Evolutionary conservation across 257 asterid genomes (phyloP).

Genomic region (Capsicum rhomboideum): DNA sequence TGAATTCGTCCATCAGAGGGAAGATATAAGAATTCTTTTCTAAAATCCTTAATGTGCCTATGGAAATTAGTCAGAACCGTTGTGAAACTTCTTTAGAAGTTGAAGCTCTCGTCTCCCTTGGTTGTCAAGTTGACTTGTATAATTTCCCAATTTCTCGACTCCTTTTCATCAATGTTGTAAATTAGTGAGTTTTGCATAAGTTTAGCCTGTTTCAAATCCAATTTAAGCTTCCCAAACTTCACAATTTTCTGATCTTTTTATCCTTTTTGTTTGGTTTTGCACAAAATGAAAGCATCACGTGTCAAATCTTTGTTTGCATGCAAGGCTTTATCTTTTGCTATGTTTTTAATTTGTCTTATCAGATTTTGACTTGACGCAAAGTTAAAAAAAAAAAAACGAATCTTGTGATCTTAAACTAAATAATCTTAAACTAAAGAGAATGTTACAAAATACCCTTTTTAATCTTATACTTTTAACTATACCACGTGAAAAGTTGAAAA

Average conservation of each 20-base stretch:
- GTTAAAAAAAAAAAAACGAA: too few species aligned
- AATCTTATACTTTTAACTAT: too few species aligned
- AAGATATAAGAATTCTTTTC: too few species aligned
- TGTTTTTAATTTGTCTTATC: too few species aligned
- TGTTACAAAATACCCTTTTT: too few species aligned
- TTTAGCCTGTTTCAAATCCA: neutral
- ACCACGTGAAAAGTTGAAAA: too few species aligned
- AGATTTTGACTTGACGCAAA: too few species aligned
- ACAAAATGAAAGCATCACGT: constrained; percentile 1
- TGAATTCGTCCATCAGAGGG: too few species aligned
- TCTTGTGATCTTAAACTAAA: too few species aligned
- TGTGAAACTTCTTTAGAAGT: neutral
- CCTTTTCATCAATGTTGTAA: neutral
- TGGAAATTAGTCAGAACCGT: too few species aligned
- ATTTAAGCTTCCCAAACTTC: neutral
- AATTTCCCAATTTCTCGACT: neutral
- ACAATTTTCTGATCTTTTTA: neutral
- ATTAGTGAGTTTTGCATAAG: neutral
- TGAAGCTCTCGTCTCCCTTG: neutral
- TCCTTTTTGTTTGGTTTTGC: constrained; percentile 1
- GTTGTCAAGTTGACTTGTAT: neutral
- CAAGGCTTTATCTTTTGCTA: constrained; percentile 34
- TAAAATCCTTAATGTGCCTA: too few species aligned
- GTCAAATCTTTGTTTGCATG: constrained; percentile 50
- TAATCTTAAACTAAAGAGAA: too few species aligned